Conservation (phyloP, 2,329 filamentous ascomycete species). For the Diaporthe vaccinii region DNA sequence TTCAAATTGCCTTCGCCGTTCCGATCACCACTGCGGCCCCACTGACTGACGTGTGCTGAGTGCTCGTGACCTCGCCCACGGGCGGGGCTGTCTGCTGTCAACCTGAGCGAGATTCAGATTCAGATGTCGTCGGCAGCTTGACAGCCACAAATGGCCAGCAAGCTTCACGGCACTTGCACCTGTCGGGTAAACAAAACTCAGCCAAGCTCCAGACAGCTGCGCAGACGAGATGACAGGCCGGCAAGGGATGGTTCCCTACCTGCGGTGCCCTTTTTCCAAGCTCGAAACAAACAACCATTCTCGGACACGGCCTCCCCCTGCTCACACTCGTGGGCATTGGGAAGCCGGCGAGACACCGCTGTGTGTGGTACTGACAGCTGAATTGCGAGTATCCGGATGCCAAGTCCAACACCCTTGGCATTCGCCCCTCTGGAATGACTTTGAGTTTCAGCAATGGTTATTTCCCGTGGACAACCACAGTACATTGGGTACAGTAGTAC, state of each 20-base stretch:
- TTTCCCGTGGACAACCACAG: constrained; percentile 15
- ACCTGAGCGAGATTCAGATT: background rate
- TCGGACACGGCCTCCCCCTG: background rate
- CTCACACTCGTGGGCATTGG: background rate
- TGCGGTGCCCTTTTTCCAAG: background rate
- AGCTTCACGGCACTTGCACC: constrained; percentile 12
- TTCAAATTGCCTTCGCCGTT: background rate
- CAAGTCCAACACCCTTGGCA: constrained; percentile 20
- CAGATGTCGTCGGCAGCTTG: background rate
- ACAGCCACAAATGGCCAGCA: background rate
- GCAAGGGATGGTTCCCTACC: background rate
- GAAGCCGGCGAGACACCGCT: background rate
- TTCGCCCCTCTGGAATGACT: constrained; percentile 38
- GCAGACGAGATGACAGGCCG: constrained; percentile 22
- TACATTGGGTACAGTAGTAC: constrained; percentile 10
- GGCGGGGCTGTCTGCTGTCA: constrained; percentile 7
- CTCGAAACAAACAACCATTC: constrained; percentile 22
- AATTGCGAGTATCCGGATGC: constrained; percentile 3
- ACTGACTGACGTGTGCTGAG: constrained; percentile 34
- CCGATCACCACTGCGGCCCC: constrained; percentile 12
- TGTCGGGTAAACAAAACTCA: constrained; percentile 12
- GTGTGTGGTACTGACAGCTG: background rate
- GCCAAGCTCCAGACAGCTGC: constrained; percentile 17
- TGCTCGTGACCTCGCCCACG: background rate
- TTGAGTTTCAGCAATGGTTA: constrained; percentile 36